phyloP scores from a whole-genome alignment of 2,329 filamentous ascomycete genomes.

The Pezicula radicicola region DNA sequence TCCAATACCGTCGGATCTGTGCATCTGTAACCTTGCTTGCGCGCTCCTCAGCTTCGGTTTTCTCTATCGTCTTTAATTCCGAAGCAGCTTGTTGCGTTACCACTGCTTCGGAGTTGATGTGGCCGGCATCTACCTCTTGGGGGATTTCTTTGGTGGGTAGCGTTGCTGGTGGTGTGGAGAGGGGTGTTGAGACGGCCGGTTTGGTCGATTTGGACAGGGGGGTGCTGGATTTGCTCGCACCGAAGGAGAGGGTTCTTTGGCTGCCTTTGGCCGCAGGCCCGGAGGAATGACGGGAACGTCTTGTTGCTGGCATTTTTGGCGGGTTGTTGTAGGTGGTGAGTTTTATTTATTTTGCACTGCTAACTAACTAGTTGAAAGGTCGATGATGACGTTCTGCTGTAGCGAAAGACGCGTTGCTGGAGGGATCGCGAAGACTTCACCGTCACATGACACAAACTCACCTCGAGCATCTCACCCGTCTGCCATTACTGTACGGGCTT shows the following conservation, averaged over 20 bases:
- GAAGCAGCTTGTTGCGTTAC: constrained; percentile 15
- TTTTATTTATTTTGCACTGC: background rate
- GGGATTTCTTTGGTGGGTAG: background rate
- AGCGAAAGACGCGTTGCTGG: background rate
- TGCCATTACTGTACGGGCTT: no score
- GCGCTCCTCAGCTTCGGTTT: constrained; percentile 48
- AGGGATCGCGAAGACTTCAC: background rate
- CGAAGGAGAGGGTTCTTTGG: constrained; percentile 62
- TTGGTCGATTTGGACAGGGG: constrained; percentile 12
- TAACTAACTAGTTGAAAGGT: background rate
- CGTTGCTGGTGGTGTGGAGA: constrained; percentile 5
- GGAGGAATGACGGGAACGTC: constrained; percentile 33
- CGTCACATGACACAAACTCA: no score
- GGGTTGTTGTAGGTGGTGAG: background rate
- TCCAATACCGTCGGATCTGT: constrained; percentile 78
- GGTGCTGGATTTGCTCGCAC: constrained; percentile 54
- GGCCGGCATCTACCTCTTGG: constrained; percentile 9
- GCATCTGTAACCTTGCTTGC: constrained; percentile 65
- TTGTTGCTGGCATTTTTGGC: constrained; percentile 36
- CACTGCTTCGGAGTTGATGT: constrained; percentile 12
- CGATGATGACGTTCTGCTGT: background rate
- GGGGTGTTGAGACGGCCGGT: constrained; percentile 1
- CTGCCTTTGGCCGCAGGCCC: constrained; percentile 36
- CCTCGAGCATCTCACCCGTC: no score
- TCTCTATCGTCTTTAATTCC: constrained; percentile 28